These are phyloP conservation scores for Thelonectria olida DNA, from an alignment of 2,329 filamentous ascomycete genomes.

Conservation along the genomic window DNA sequence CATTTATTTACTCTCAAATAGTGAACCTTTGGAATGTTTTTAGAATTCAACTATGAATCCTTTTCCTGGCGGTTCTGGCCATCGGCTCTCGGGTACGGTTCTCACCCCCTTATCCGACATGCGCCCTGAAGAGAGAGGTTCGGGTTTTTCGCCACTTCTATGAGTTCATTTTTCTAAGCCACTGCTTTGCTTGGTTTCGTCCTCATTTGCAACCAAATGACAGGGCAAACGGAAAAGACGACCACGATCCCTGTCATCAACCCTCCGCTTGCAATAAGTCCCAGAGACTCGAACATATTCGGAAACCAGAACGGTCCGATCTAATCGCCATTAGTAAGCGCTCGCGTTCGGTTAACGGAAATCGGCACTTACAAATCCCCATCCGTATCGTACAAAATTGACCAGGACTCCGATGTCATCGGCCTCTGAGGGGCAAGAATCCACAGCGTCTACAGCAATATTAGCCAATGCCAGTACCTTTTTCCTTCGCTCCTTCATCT, in stretches of 20 bases:
- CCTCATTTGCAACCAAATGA: neutral
- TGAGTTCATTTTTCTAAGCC: too few relatives aligned
- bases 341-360: neutral
- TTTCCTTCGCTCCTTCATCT: neutral
- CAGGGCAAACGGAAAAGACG: neutral
- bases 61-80: too few relatives aligned
- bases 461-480: too few relatives aligned
- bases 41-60: too few relatives aligned
- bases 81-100: too few relatives aligned
- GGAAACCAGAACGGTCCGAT: neutral
- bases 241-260: neutral
- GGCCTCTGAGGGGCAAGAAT: slow-evolving; percentile 9
- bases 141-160: too few relatives aligned
- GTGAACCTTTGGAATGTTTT: too few relatives aligned
- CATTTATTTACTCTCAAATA: too few relatives aligned
- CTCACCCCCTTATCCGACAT: too few relatives aligned
- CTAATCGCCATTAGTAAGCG: neutral
- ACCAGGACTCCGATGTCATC: slow-evolving; percentile 10
- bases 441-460: neutral
- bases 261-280: neutral
- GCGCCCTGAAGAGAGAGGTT: too few relatives aligned
- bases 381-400: slow-evolving; percentile 10
- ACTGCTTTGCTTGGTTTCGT: neutral
- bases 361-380: slow-evolving; percentile 1
- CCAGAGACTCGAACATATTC: neutral